Base-by-base conservation (phyloP, 331 rosid species). In the Arachis monticola region DNA sequence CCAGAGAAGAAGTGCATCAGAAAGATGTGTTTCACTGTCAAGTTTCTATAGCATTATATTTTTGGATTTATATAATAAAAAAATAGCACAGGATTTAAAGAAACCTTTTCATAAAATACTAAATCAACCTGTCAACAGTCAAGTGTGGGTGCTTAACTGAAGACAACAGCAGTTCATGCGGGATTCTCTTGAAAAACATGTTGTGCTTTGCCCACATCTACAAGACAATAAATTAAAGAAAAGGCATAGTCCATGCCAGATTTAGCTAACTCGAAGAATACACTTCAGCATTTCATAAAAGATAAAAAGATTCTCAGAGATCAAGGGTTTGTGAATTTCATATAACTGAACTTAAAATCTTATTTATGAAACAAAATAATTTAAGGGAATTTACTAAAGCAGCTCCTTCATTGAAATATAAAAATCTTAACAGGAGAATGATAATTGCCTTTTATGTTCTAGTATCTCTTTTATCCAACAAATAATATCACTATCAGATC, bases 21-120 rank as follows among this genome's bases (percentile, higher is more conserved):
- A 77, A 69, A 92, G 88, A 86, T 86, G 83, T 92, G 88, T 81
- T 79, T 92, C 97, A 74, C 97, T 92, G 89, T 74, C 59, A 80
- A 78, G 81, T 83, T 41, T 69, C 67, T 41, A 69, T 51, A 22
- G 72, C 74, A 74, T 88, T 60, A 88, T 75, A 70, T 76, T 58
- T 27, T 56, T n/a, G 65, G 59, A 35, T 50, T 10, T 50, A 10
- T 11, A 1, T 1, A n/a, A 44, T 64, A 63, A 55, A 77, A 65
- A 32, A 57, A 75, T 40, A 10, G 6, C 61, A 69, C 10, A 46
- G 44, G 12, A 64, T 52, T 48, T 64, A 79, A 69, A 77, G 22
- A 78, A 27, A 62, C 55, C 69, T 77, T 62, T 72, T 70, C 45
- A 41, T 64, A 62, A 32, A 76, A 60, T 59, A 79, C 46, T 58